Evolutionary conservation across 805 yeast genomes (phyloP).

Genomic region (Dipodascus geniculatus): DNA sequence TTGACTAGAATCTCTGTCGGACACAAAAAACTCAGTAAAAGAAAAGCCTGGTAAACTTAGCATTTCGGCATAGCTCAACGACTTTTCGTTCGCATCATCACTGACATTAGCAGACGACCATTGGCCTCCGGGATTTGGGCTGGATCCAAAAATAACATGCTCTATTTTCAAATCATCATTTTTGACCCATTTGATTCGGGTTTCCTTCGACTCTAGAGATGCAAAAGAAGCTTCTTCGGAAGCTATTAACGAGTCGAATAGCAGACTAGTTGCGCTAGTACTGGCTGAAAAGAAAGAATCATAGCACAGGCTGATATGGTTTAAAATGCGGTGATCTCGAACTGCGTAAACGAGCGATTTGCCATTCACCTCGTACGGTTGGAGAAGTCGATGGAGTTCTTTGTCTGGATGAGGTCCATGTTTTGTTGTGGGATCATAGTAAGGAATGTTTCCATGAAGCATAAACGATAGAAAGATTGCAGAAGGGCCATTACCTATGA

Average conservation of each 20-base stretch:
- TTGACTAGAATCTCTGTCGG: not conserved
- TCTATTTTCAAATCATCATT: slow-evolving; percentile 7
- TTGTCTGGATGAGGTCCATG: slow-evolving; percentile 23
- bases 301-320: slow-evolving; percentile 11
- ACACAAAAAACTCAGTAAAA: slow-evolving; percentile 15
- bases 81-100: slow-evolving; percentile 12
- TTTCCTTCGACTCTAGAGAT: slow-evolving; percentile 11
- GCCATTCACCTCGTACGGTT: not conserved
- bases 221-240: slow-evolving; percentile 18
- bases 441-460: slow-evolving; percentile 22
- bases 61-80: slow-evolving; percentile 24
- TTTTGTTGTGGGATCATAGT: slow-evolving; percentile 14
- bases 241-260: slow-evolving; percentile 20
- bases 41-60: slow-evolving; percentile 24
- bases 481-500: slow-evolving; percentile 24
- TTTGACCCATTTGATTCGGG: slow-evolving; percentile 20
- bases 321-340: slow-evolving; percentile 12
- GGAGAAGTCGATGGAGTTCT: slow-evolving; percentile 15
- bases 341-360: slow-evolving; percentile 13
- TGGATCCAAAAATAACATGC: slow-evolving; percentile 19
- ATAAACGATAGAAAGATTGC: slow-evolving; percentile 23
- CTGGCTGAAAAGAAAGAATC: slow-evolving; percentile 14
- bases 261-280: slow-evolving; percentile 16
- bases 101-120: slow-evolving; percentile 18
- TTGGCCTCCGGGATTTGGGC: slow-evolving; percentile 22